phyloP scores from a whole-genome alignment of 768 basidiomycete species.

The Hypsizygus marmoreus region DNA sequence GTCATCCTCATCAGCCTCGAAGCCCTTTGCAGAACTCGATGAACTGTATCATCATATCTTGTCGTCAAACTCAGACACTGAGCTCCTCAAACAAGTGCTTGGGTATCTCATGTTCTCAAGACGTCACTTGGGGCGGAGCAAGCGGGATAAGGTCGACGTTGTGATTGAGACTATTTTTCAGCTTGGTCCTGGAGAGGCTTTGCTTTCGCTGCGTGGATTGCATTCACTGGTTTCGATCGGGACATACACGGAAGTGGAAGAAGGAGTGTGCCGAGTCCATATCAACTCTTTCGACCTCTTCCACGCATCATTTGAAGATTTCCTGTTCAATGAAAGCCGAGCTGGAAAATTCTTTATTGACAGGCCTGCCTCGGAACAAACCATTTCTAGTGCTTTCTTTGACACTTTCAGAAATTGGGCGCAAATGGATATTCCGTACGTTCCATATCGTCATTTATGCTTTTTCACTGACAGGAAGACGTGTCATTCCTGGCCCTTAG shows the following conservation, averaged over 20 bases:
- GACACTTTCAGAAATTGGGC: too few species aligned
- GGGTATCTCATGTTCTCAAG: too few species aligned
- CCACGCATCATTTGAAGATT: neutral
- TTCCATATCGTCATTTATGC: too few species aligned
- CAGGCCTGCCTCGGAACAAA: too few species aligned
- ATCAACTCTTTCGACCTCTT: neutral
- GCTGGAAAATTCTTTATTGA: neutral
- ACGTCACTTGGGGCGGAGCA: neutral
- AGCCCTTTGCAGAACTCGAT: conserved; percentile 20
- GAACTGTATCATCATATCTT: conserved; percentile 18
- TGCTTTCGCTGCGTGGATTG: neutral
- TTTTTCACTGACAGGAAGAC: too few species aligned
- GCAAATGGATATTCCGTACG: too few species aligned
- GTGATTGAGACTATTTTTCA: neutral
- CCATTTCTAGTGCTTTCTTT: too few species aligned
- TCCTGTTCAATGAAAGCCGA: neutral
- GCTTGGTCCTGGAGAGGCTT: neutral
- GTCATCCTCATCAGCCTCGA: neutral
- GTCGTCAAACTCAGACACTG: neutral
- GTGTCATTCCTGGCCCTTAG: too few species aligned
- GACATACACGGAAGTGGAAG: too few species aligned
- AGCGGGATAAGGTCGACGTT: too few species aligned
- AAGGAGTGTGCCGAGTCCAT: too few species aligned
- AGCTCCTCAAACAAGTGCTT: neutral
- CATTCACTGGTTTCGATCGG: neutral